These are phyloP conservation scores for Epichloe amarillans DNA, from an alignment of 2,329 filamentous ascomycete genomes.

Conservation along the genomic window DNA sequence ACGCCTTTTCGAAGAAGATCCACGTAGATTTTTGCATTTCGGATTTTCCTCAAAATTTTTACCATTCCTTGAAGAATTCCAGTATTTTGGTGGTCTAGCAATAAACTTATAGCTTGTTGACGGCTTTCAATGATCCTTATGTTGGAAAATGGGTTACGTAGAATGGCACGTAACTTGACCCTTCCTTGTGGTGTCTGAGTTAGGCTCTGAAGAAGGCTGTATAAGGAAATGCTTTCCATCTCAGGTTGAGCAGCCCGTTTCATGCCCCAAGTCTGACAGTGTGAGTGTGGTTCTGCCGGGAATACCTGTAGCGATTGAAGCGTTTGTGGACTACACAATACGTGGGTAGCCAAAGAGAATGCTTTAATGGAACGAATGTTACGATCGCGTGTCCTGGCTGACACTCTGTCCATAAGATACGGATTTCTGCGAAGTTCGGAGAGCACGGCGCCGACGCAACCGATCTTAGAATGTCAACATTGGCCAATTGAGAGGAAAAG, in stretches of 20 bases:
- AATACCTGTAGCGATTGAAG: slow-evolving; percentile 75
- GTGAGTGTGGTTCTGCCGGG: slow-evolving; percentile 69
- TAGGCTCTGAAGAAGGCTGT: slow-evolving; percentile 65
- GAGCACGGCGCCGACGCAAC: slow-evolving; percentile 81
- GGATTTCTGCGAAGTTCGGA: slow-evolving; percentile 55
- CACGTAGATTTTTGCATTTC: slow-evolving; percentile 59
- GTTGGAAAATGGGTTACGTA: slow-evolving; percentile 66
- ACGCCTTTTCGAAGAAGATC: slow-evolving; percentile 65
- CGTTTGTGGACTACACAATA: slow-evolving; percentile 74
- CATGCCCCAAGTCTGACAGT: slow-evolving; percentile 58
- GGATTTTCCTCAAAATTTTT: slow-evolving; percentile 53
- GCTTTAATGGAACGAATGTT: slow-evolving; percentile 27
- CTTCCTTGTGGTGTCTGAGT: slow-evolving; percentile 71
- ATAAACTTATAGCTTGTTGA: slow-evolving; percentile 52
- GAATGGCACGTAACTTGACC: slow-evolving; percentile 58
- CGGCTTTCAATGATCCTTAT: slow-evolving; percentile 55
- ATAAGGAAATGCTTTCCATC: slow-evolving; percentile 75
- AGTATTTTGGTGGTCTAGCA: slow-evolving; percentile 56
- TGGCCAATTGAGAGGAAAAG: neutral
- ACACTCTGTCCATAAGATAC: slow-evolving; percentile 23
- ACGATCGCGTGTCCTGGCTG: neutral
- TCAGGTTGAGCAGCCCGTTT: slow-evolving; percentile 34
- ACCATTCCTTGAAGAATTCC: slow-evolving; percentile 40
- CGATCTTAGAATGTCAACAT: slow-evolving; percentile 36
- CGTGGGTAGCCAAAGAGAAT: slow-evolving; percentile 52